A percentile compares a stretch with the other conserved stretches of the same genome.
phyloP scores from a whole-genome alignment of 306 rosid genomes.

The Phaseolus lunatus region DNA sequence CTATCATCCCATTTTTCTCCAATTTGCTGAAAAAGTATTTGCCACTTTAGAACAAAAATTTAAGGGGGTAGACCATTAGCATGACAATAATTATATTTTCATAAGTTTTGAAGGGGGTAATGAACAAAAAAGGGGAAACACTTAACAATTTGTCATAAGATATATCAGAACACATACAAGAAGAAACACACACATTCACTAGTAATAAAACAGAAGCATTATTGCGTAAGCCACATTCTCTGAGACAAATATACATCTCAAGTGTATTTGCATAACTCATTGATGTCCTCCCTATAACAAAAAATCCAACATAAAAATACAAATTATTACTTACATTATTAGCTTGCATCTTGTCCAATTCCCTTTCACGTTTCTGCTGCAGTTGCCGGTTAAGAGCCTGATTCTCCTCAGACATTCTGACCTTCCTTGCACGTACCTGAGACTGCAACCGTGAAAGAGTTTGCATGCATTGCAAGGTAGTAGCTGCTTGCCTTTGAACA shows the following conservation, averaged over 20 bases:
- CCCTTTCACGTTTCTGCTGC: slow-evolving; percentile 70
- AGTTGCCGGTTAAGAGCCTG: slow-evolving; percentile 77
- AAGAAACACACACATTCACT: slow-evolving; percentile 24
- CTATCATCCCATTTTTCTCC: slow-evolving; percentile 80
- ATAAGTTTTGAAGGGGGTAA: not conserved
- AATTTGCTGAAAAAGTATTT: slow-evolving; percentile 45
- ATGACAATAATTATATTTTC: not conserved
- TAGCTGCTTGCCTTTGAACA: slow-evolving; percentile 81
- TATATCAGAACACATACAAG: not conserved
- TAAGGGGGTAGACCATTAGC: not conserved
- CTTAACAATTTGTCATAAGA: not conserved
- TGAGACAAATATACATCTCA: slow-evolving; percentile 13
- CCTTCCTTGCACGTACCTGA: slow-evolving; percentile 75
- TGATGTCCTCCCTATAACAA: slow-evolving; percentile 2
- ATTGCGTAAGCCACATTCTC: not conserved
- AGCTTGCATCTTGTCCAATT: slow-evolving; percentile 65
- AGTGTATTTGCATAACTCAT: not conserved
- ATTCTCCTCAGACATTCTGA: slow-evolving; percentile 86
- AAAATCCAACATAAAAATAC: not conserved
- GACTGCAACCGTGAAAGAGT: slow-evolving; percentile 82
- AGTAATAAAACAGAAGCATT: too few species aligned
- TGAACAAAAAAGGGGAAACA: not conserved
- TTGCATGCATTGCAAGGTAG: slow-evolving; percentile 89
- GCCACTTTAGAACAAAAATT: slow-evolving; percentile 21
- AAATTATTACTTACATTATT: slow-evolving; percentile 59